A percentile compares a stretch with the other conserved stretches of the same genome.
Conservation (phyloP, 2,329 filamentous ascomycete genomes). For the Davidsoniella virescens region DNA sequence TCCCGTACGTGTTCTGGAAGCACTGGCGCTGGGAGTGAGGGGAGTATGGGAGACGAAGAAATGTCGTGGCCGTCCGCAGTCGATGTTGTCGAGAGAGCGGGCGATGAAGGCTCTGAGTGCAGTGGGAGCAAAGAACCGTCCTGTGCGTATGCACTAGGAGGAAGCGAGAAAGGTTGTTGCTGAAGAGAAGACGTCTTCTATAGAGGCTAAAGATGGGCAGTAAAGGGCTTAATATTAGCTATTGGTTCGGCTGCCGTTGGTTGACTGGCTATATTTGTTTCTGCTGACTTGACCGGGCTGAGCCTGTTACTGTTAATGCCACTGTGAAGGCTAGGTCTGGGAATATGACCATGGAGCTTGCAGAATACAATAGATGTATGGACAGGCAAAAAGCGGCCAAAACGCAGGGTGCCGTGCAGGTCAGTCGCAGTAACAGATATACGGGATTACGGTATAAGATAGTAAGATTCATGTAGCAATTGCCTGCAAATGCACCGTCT, state of each 20-base stretch:
- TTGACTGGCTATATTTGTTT: no score
- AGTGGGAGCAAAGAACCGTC: slow-evolving; percentile 30
- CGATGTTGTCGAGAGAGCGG: slow-evolving; percentile 44
- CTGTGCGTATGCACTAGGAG: slow-evolving; percentile 46
- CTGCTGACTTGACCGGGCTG: no score
- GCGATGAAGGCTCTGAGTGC: slow-evolving; percentile 30
- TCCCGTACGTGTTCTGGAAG: slow-evolving; percentile 39
- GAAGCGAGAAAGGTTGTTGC: slow-evolving; percentile 27
- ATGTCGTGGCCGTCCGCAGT: slow-evolving; percentile 39
- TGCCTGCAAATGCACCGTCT: neutral
- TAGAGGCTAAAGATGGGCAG: slow-evolving; percentile 16
- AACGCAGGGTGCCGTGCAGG: neutral
- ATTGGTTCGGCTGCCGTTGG: no score
- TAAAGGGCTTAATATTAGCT: neutral
- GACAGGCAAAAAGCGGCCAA: slow-evolving; percentile 1
- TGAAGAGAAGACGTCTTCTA: slow-evolving; percentile 41
- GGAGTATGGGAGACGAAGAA: slow-evolving; percentile 38
- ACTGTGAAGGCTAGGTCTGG: no score
- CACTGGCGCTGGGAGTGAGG: slow-evolving; percentile 40
- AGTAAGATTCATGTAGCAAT: neutral
- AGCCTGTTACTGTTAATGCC: no score
- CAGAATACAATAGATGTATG: neutral
- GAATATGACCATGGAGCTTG: no score
- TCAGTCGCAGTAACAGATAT: no score
- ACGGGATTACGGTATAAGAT: neutral